Evolutionary conservation across 1,139 yeast genomes (phyloP).

Genomic region (Debaryomycetaceae sp.): DNA sequence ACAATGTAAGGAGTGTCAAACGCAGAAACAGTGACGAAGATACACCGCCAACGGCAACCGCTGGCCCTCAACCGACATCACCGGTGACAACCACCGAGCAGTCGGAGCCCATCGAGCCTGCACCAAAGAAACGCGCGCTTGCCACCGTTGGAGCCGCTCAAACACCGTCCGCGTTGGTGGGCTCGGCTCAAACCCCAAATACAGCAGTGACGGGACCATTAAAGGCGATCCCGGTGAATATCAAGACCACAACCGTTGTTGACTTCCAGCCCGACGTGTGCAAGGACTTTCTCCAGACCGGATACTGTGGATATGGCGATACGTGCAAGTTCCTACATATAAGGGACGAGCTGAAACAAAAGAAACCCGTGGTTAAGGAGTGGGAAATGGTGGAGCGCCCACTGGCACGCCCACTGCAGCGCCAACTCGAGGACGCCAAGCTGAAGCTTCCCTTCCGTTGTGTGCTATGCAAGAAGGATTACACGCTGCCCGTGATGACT

Average conservation of each 20-base stretch:
- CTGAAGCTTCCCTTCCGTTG: slow-evolving; percentile 68
- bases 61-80: no score
- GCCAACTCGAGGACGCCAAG: no score
- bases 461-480: slow-evolving; percentile 56
- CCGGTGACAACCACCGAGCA: no score
- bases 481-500: slow-evolving; percentile 57
- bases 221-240: slow-evolving; percentile 43
- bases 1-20: slow-evolving; percentile 5
- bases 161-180: no score
- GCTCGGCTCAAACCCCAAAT: no score
- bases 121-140: no score
- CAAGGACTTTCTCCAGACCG: slow-evolving; percentile 86
- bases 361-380: slow-evolving; percentile 64
- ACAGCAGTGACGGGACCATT: slow-evolving; percentile 12
- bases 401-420: no score
- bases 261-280: slow-evolving; percentile 96
- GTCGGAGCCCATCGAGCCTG: no score
- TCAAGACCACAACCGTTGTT: slow-evolving; percentile 68
- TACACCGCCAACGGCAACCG: background rate
- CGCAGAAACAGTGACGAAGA: background rate
- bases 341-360: slow-evolving; percentile 78
- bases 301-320: slow-evolving; percentile 97
- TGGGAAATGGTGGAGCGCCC: slow-evolving; percentile 62
- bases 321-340: slow-evolving; percentile 94
- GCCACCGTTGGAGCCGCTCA: no score